A percentile compares a stretch with the other conserved stretches of the same genome.
These are phyloP conservation scores for Apiospora kogelbergensis DNA, from an alignment of 2,329 filamentous ascomycete genomes.

Conservation along the genomic window DNA sequence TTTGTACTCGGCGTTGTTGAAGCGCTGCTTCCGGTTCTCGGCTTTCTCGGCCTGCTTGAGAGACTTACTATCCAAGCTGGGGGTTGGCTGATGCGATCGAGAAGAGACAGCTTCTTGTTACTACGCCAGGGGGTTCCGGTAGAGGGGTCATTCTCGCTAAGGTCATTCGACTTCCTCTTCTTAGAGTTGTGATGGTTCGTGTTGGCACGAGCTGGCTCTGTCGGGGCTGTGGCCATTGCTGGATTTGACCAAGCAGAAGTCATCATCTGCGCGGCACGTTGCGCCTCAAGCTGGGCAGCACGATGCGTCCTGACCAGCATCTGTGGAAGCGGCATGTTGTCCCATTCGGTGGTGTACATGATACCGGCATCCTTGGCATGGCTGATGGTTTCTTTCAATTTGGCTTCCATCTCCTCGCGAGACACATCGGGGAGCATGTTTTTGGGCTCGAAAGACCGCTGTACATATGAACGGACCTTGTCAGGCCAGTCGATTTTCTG, in stretches of 20 bases:
- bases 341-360: constrained; percentile 79
- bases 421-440: constrained; percentile 65
- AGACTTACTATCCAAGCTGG: constrained; percentile 44
- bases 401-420: constrained; percentile 74
- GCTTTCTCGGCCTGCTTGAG: constrained; percentile 75
- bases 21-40: constrained; percentile 88
- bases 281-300: constrained; percentile 39
- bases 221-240: not conserved
- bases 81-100: constrained; percentile 73
- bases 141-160: constrained; percentile 45
- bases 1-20: constrained; percentile 66
- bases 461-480: constrained; percentile 84
- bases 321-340: constrained; percentile 79
- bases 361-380: constrained; percentile 72
- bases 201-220: not conserved
- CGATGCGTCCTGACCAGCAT: constrained; percentile 75
- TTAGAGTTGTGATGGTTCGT: constrained; percentile 47
- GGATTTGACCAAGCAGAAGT: constrained; percentile 9
- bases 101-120: constrained; percentile 58
- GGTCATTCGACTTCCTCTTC: constrained; percentile 81
- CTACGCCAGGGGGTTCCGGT: constrained; percentile 64
- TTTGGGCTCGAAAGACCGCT: constrained; percentile 78
- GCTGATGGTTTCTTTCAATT: constrained; percentile 83
- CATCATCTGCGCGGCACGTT: constrained; percentile 10
- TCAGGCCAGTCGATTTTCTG: constrained; percentile 76